A percentile compares a stretch with the other conserved stretches of the same genome.
Conservation (phyloP, 352 stramenopile species). For the Hyaloperonospora arabidopsidis region DNA sequence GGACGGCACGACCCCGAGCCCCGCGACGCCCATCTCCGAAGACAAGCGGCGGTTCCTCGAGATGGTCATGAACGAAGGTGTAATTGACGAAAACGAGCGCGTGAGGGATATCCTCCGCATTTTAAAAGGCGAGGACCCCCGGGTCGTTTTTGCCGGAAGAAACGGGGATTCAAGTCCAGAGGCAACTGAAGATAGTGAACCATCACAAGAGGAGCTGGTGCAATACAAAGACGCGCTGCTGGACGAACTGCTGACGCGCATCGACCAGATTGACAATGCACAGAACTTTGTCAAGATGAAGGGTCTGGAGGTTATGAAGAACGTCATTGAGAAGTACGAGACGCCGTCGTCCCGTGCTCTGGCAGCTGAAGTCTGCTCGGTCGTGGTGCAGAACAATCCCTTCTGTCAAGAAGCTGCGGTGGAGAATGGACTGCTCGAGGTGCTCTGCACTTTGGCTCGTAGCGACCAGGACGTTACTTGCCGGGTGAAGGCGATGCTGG, state of each 20-base stretch:
- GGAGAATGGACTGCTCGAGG: constrained; percentile 51
- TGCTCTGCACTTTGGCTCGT: constrained; percentile 48
- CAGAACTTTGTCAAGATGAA: constrained; percentile 86
- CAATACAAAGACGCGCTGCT: constrained; percentile 76
- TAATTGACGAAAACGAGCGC: constrained; percentile 82
- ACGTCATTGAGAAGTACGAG: constrained; percentile 50
- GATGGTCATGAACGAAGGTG: constrained; percentile 74
- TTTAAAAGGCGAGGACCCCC: constrained; percentile 65
- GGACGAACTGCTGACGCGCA: constrained; percentile 76
- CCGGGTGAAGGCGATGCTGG: constrained; percentile 69
- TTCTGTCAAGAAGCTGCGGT: constrained; percentile 73
- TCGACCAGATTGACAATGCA: constrained; percentile 85
- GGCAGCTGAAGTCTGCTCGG: constrained; percentile 68
- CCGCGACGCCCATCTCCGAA: constrained; percentile 62
- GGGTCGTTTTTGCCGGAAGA: constrained; percentile 48
- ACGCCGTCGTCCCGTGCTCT: constrained; percentile 48
- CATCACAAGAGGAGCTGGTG: constrained; percentile 54
- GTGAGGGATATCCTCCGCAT: constrained; percentile 81
- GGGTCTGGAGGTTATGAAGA: constrained; percentile 47
- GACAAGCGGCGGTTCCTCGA: constrained; percentile 76
- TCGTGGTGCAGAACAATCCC: constrained; percentile 83
- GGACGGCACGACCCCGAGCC: constrained; percentile 62
- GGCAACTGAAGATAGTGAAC: constrained; percentile 30
- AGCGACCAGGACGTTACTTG: constrained; percentile 59
- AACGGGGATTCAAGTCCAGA: constrained; percentile 18